These are phyloP conservation scores for Neoascochyta sp. DNA, from an alignment of 2,329 filamentous ascomycete species.

Conservation along the genomic window DNA sequence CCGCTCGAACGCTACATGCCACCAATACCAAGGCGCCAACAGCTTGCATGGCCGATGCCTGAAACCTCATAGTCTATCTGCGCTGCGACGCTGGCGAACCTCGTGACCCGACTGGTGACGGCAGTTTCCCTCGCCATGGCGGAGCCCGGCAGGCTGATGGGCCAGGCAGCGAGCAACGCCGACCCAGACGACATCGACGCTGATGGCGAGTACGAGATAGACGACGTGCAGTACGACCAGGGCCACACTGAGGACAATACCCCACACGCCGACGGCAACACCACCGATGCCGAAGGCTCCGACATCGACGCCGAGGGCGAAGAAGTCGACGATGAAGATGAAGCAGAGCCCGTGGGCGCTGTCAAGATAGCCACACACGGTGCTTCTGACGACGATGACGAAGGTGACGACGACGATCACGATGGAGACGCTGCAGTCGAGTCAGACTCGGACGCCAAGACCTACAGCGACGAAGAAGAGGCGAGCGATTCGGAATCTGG, in stretches of 20 bases:
- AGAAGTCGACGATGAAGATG: constrained; percentile 51
- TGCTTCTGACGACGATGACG: constrained; percentile 27
- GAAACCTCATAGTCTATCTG: constrained; percentile 12
- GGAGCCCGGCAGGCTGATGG: constrained; percentile 40
- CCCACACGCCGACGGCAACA: constrained; percentile 29
- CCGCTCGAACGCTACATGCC: constrained; percentile 23
- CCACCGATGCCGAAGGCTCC: constrained; percentile 41
- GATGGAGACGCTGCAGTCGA: constrained; percentile 41
- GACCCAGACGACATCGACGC: constrained; percentile 36
- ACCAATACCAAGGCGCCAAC: constrained; percentile 17
- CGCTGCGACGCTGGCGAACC: constrained; percentile 34
- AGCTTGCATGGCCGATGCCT: constrained; percentile 23
- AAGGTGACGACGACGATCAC: constrained; percentile 40
- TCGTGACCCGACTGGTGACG: constrained; percentile 39
- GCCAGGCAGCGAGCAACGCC: constrained; percentile 30
- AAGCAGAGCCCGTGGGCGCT: constrained; percentile 43
- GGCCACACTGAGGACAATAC: constrained; percentile 15
- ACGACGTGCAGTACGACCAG: constrained; percentile 33
- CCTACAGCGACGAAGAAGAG: constrained; percentile 39
- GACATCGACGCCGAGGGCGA: constrained; percentile 44
- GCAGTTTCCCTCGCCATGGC: constrained; percentile 43
- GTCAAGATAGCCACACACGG: constrained; percentile 40
- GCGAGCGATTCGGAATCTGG: constrained; percentile 50
- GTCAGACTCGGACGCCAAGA: constrained; percentile 36
- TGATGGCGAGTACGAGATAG: constrained; percentile 41